These are phyloP conservation scores for Pythium volutum DNA, from an alignment of 352 stramenopile genomes.

Conservation along the genomic window DNA sequence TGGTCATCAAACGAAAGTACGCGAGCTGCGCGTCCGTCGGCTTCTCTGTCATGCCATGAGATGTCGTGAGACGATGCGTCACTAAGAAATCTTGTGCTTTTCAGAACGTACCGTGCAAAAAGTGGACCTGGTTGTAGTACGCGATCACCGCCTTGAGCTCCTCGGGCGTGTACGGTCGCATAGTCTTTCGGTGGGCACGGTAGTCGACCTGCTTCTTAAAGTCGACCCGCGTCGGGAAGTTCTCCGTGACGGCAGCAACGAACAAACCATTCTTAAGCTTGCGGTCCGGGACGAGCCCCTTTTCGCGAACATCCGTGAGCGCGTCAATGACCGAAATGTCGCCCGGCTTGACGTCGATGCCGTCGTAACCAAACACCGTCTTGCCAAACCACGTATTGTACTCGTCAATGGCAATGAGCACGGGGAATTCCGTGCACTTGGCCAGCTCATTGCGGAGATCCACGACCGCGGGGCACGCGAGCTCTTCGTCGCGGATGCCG, in stretches of 20 bases:
- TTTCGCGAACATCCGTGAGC: conserved; percentile 60
- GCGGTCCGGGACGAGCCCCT: conserved; percentile 56
- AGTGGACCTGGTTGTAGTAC: conserved; percentile 86
- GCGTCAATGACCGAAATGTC: conserved; percentile 84
- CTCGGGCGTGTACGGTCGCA: conserved; percentile 76
- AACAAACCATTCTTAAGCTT: conserved; percentile 82
- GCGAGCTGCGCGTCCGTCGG: conserved; percentile 64
- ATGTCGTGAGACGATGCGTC: too few relatives aligned
- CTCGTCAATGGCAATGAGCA: conserved; percentile 86
- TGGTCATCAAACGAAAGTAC: conserved; percentile 87
- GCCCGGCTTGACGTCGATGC: conserved; percentile 57
- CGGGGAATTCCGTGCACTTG: conserved; percentile 77
- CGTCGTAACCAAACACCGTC: conserved; percentile 86
- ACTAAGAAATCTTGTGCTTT: neutral
- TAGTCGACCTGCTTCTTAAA: conserved; percentile 87
- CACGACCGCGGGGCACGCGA: conserved; percentile 75
- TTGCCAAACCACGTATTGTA: conserved; percentile 88
- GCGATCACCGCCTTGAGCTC: conserved; percentile 71
- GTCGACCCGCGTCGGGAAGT: conserved; percentile 70
- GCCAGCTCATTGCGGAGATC: conserved; percentile 78
- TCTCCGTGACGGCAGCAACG: conserved; percentile 77
- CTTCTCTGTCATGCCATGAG: conserved; percentile 38
- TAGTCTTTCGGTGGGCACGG: conserved; percentile 63
- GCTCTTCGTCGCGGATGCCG: conserved; percentile 78
- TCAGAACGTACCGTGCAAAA: conserved; percentile 48